Evolutionary conservation across 1,284 basidiomycete species (phyloP), one percentile per base, ranked within the genome.

Genomic region (Puccinia hordei): DNA sequence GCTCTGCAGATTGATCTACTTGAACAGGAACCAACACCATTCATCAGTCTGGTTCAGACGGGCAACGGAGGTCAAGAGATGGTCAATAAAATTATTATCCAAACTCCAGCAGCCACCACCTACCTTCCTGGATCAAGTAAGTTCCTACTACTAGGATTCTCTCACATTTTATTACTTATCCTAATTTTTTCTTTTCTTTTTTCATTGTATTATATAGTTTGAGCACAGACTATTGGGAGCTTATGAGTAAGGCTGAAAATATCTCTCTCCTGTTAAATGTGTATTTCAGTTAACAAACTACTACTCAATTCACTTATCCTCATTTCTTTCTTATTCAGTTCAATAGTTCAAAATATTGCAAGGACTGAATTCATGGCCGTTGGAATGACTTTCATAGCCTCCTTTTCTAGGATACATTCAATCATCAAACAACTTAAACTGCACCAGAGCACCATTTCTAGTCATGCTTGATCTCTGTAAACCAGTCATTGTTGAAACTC

Each of bases 351-450:
- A 57, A 73, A 53, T 57, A 10, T 73, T 8, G 71, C 71, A 33
- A 30, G 71, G 15, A 73, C 71, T 30, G 71, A n/a, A 27, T 73
- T 73, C 51, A 73, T 73, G 71, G 41, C 71, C n/a, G 33, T 41
- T 35, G 71, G 71, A 35, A 51, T 73, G 27, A 57, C 57, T 15
- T 38, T 73, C 35, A 73, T 55, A 53, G 51, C 71, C 13, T 73
- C 27, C 22, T 55, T 73, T 13, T 73, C 71, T 3, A 33, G 71
- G 51, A 53, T 73, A 24, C 22, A 57, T 13, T 46, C 71, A 15
- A 46, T 73, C 30, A 38, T 38, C n/a, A 38, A 73, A 73, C 57
- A 57, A n/a, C 27, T 73, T n/a, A 6, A 73, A 73, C 27, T 30
- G 6, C 44, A 22, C 38, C 44, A 49, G 15, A 49, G 46, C 38